Evolutionary conservation across 306 rosid species (phyloP).

Genomic region (Cucurbita argyrosperma): DNA sequence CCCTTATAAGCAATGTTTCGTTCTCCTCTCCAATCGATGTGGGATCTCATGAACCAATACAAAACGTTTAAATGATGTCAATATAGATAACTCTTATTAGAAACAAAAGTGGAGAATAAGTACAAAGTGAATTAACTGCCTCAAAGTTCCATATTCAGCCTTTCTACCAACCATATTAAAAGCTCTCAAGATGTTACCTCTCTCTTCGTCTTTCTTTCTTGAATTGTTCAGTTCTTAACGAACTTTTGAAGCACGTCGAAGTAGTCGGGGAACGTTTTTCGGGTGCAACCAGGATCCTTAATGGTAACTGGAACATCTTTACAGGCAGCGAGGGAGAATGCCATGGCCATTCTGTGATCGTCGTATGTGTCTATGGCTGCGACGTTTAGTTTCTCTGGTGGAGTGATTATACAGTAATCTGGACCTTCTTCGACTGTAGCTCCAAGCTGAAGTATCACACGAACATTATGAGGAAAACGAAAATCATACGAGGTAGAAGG

Average conservation of each 20-base stretch:
- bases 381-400: constrained; percentile 70
- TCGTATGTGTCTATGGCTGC: constrained; percentile 87
- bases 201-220: neutral
- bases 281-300: constrained; percentile 94
- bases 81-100: neutral
- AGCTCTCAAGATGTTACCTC: neutral
- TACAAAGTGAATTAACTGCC: constrained; percentile 1
- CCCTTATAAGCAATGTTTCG: too few species aligned
- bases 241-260: constrained; percentile 75
- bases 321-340: constrained; percentile 97
- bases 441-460: constrained; percentile 54
- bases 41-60: neutral
- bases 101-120: constrained; percentile 3
- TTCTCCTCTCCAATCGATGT: too few species aligned
- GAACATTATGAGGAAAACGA: neutral
- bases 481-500: neutral
- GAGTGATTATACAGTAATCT: constrained; percentile 90
- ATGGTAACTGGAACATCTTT: constrained; percentile 88
- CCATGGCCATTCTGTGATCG: constrained; percentile 99
- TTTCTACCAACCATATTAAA: neutral
- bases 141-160: constrained; percentile 3
- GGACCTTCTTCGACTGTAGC: constrained; percentile 96
- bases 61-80: neutral
- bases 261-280: constrained; percentile 94
- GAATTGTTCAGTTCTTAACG: constrained; percentile 42